phyloP scores from a whole-genome alignment of 768 basidiomycete genomes.

The Dacryopinax spathularia region DNA sequence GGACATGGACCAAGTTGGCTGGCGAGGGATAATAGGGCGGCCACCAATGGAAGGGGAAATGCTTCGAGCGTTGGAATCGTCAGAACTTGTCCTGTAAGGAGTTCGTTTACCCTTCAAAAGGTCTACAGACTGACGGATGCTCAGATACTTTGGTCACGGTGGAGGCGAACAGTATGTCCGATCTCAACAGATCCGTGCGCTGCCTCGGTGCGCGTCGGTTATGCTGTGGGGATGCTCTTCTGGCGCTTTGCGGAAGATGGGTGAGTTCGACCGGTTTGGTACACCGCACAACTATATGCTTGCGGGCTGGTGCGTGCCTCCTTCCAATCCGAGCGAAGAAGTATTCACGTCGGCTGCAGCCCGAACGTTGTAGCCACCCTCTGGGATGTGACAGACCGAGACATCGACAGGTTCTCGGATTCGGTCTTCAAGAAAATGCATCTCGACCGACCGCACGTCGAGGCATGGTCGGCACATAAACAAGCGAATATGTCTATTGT shows the following conservation, averaged over 20 bases:
- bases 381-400: slow-evolving; percentile 97
- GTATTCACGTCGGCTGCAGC: too few relatives aligned
- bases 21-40: slow-evolving; percentile 68
- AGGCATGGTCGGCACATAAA: slow-evolving; percentile 1
- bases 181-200: slow-evolving; percentile 67
- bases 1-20: slow-evolving; percentile 57
- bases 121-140: neutral
- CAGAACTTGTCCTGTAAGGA: slow-evolving; percentile 83
- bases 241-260: slow-evolving; percentile 73
- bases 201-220: slow-evolving; percentile 76
- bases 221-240: slow-evolving; percentile 99
- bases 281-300: slow-evolving; percentile 93
- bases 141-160: slow-evolving; percentile 92
- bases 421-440: slow-evolving; percentile 62
- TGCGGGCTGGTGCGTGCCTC: slow-evolving; percentile 76
- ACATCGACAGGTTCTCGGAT: slow-evolving; percentile 86
- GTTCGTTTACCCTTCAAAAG: neutral
- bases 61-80: slow-evolving; percentile 48
- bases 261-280: slow-evolving; percentile 83
- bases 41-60: slow-evolving; percentile 77
- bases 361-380: slow-evolving; percentile 87
- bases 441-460: slow-evolving; percentile 27
- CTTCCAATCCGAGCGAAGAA: too few relatives aligned
- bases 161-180: slow-evolving; percentile 90
- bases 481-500: slow-evolving; percentile 37